Evolutionary conservation across 2,329 filamentous ascomycete genomes (phyloP).

Genomic region (Colletotrichum siamense): DNA sequence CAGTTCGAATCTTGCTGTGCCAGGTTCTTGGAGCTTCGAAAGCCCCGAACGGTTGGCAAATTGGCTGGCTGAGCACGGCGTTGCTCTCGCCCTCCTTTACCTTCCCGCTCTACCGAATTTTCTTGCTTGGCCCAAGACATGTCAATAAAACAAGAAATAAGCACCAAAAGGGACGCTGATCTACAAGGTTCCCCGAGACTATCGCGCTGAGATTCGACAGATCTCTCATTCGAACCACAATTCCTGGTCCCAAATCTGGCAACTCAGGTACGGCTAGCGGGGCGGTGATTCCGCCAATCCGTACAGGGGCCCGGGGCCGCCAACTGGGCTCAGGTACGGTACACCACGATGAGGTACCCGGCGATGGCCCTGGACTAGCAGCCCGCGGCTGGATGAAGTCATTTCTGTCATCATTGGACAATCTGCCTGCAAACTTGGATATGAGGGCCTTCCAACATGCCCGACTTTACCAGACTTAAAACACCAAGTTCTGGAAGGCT

Average conservation of each 20-base stretch:
- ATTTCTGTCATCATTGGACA: background rate
- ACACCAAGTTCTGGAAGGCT: background rate
- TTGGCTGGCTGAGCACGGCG: background rate
- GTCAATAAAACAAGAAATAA: background rate
- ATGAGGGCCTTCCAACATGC: background rate
- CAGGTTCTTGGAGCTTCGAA: background rate
- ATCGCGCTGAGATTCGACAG: background rate
- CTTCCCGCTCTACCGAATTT: background rate
- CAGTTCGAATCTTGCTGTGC: background rate
- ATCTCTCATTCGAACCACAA: conserved; percentile 1
- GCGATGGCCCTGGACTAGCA: background rate
- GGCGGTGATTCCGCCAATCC: conserved; percentile 1
- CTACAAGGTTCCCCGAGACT: background rate
- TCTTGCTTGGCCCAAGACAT: background rate
- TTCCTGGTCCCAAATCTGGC: background rate
- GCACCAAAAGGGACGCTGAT: background rate
- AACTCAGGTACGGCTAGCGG: background rate
- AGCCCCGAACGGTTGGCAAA: background rate
- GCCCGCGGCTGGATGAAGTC: background rate
- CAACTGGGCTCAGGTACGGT: background rate
- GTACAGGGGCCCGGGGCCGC: no score
- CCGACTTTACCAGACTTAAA: background rate
- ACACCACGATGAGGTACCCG: background rate
- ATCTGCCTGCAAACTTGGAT: background rate
- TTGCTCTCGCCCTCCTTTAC: background rate